Conservation (phyloP, 768 basidiomycete species). For the Leccinellum albellum region DNA sequence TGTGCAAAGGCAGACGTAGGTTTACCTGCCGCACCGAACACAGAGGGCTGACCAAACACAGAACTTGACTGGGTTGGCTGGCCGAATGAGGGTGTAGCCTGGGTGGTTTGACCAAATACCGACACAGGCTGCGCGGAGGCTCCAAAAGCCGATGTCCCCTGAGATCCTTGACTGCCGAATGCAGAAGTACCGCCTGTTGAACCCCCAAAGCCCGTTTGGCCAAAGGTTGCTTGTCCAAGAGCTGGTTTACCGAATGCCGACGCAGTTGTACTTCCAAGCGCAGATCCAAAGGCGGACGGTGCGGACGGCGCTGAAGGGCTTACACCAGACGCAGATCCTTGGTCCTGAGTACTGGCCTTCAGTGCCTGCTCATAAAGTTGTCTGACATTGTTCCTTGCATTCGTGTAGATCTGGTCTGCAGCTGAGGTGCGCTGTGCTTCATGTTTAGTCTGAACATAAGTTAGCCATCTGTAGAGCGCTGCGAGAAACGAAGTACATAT, state of each 20-base stretch:
- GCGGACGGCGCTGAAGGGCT: conserved; percentile 23
- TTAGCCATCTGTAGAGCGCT: neutral
- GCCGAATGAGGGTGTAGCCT: conserved; percentile 28
- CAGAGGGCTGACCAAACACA: conserved; percentile 37
- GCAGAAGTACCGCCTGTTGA: conserved; percentile 13
- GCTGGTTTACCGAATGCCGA: conserved; percentile 25
- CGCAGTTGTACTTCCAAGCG: conserved; percentile 31
- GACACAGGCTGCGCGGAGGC: conserved; percentile 31
- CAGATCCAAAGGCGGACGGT: conserved; percentile 40
- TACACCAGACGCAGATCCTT: conserved; percentile 8
- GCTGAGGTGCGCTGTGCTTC: conserved; percentile 53
- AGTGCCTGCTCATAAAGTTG: conserved; percentile 52
- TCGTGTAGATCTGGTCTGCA: conserved; percentile 49
- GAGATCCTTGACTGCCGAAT: conserved; percentile 25
- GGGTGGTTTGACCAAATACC: conserved; percentile 35
- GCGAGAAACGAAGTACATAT: conserved; percentile 54
- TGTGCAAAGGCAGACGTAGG: conserved; percentile 24
- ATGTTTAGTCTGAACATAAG: conserved; percentile 44
- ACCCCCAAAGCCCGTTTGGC: conserved; percentile 30
- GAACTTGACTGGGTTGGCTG: conserved; percentile 32
- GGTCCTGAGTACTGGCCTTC: conserved; percentile 35
- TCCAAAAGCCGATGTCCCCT: conserved; percentile 34
- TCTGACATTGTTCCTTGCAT: conserved; percentile 45
- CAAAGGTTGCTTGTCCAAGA: conserved; percentile 41
- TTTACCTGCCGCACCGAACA: conserved; percentile 33